These are phyloP conservation scores for Lactarius akahatsu DNA, from an alignment of 768 basidiomycete genomes.

Conservation along the genomic window DNA sequence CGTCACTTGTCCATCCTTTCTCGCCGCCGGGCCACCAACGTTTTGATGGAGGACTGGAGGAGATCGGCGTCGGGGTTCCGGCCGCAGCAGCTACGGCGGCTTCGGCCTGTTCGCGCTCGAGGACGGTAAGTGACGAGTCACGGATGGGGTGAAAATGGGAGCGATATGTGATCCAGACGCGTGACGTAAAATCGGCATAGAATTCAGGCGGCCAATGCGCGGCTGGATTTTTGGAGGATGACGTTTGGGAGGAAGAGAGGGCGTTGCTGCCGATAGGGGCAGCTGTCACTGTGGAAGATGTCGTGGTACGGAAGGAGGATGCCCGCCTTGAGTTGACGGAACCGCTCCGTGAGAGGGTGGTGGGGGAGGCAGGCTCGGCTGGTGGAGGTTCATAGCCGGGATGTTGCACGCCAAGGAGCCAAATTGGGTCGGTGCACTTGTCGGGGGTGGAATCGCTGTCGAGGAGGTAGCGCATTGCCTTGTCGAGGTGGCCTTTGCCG, in stretches of 20 bases:
- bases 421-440: slow-evolving; percentile 78
- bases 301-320: slow-evolving; percentile 46
- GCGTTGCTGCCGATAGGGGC: slow-evolving; percentile 33
- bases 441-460: slow-evolving; percentile 88
- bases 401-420: slow-evolving; percentile 85
- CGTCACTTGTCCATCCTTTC: slow-evolving; percentile 80
- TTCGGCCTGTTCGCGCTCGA: slow-evolving; percentile 39
- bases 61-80: slow-evolving; percentile 6
- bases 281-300: slow-evolving; percentile 40
- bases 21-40: slow-evolving; percentile 69
- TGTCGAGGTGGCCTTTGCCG: slow-evolving; percentile 75
- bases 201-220: slow-evolving; percentile 73
- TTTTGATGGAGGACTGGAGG: slow-evolving; percentile 45
- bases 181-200: slow-evolving; percentile 84
- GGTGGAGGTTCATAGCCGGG: slow-evolving; percentile 61
- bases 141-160: slow-evolving; percentile 81
- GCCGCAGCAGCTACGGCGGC: slow-evolving; percentile 24
- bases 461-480: slow-evolving; percentile 85
- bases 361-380: slow-evolving; percentile 28
- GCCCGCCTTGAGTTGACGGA: slow-evolving; percentile 46
- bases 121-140: slow-evolving; percentile 50
- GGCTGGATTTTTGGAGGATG: slow-evolving; percentile 32
- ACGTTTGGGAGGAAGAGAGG: slow-evolving; percentile 41
- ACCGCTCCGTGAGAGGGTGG: slow-evolving; percentile 37
- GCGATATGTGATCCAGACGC: slow-evolving; percentile 92